Evolutionary conservation across 2,329 filamentous ascomycete species (phyloP), one percentile per base, ranked within the genome.

Genomic region (Penicillium psychrosexuale): DNA sequence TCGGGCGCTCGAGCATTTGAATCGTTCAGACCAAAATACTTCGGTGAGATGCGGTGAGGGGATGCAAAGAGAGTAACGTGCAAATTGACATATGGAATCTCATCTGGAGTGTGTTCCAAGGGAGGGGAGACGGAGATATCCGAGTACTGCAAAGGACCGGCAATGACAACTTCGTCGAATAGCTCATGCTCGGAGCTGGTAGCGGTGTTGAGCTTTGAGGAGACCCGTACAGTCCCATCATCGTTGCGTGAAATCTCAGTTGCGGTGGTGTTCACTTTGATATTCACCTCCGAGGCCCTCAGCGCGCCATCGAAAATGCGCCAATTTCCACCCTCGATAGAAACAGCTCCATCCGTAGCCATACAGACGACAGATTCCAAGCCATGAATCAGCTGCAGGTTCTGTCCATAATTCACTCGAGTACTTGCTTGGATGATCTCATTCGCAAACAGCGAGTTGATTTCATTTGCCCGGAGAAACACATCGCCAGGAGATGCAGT

Each of bases 371-470:
- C 91, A 1, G 92, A 85, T 66, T 95, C 91, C 1, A 99, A 75
- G 0, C 91, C 94, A 66, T 97, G 92, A 45, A 97, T 94, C 34
- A 85, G 78, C n/a, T 79, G 83, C 12, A 97, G 74, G 63, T 97
- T 97, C 46, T 92, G 90, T 0, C 89, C 94, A 74, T 97, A 99
- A 72, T 97, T 97, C 60, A 97, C 93, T 19, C 94, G 83, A 0
- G 94, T 97, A 54, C 86, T 89, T 1, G 93, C 90, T 74, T 97
- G 93, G 27, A 97, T 84, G 45, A 99, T 84, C 47, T 99, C 90
- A 13, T 84, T 83, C 0, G 86, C 80, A 69, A 96, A 97, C 0
- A 77, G 69, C 0, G 79, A 76, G 24, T 82, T 79, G 53, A 97
- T 85, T 66, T 83, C 82, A 63, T 91, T 89, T 37, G 82, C 75